Percentiles rank a stretch among this genome's conserved stretches.
phyloP scores from a whole-genome alignment of 2,329 filamentous ascomycete genomes.

The Aspergillus pseudotamarii region DNA sequence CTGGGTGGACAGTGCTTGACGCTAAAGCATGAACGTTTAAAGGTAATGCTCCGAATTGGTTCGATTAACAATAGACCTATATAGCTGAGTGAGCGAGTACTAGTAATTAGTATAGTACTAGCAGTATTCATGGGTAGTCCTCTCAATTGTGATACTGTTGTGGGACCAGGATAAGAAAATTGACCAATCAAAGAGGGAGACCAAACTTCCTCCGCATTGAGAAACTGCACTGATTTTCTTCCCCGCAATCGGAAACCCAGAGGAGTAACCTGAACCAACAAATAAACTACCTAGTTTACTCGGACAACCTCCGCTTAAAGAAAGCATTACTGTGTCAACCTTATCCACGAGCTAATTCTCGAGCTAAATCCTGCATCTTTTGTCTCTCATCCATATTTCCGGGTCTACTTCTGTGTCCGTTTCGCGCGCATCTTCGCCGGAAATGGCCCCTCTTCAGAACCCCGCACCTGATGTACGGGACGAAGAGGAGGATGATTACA shows the following conservation, averaged over 20 bases:
- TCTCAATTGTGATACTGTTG: background rate
- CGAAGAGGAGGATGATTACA: slow-evolving; percentile 91
- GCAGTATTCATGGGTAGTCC: too few species aligned
- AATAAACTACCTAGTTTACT: background rate
- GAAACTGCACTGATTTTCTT: background rate
- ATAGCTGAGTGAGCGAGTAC: too few species aligned
- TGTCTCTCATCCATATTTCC: too few species aligned
- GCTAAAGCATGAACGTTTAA: too few species aligned
- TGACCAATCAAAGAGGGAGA: background rate
- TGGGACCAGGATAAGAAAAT: background rate
- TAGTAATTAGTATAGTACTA: too few species aligned
- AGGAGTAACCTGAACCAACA: background rate
- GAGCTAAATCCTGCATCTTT: background rate
- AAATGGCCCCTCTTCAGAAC: slow-evolving; percentile 12
- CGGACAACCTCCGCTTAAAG: background rate
- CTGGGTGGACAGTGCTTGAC: background rate
- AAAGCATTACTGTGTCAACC: background rate
- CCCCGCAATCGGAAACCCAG: background rate
- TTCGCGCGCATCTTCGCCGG: background rate
- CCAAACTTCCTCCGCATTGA: background rate
- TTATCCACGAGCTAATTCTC: background rate
- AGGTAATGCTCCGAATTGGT: too few species aligned
- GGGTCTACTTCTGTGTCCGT: background rate
- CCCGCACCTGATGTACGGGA: slow-evolving; percentile 34
- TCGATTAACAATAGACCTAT: too few species aligned